phyloP scores from a whole-genome alignment of 2,329 filamentous ascomycete species.

The Clarireedia homoeocarpa region DNA sequence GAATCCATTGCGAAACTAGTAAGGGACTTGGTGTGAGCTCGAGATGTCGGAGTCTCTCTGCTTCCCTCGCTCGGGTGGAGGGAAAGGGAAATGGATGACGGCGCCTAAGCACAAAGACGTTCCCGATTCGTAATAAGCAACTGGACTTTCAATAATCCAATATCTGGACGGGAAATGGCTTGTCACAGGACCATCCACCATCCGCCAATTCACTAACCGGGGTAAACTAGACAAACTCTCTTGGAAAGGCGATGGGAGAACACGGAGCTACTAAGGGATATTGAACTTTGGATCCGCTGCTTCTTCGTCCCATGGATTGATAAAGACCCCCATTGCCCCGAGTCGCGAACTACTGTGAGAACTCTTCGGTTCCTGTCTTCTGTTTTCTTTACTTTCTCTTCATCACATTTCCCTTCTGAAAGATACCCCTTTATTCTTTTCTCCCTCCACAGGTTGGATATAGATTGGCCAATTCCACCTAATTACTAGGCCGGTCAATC shows the following conservation, averaged over 20 bases:
- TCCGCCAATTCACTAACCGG: background rate
- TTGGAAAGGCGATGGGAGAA: background rate
- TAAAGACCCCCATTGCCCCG: background rate
- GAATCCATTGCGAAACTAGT: too few species aligned
- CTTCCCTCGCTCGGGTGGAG: too few species aligned
- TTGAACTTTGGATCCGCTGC: background rate
- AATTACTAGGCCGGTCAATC: too few species aligned
- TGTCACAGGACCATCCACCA: background rate
- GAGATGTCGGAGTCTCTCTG: too few species aligned
- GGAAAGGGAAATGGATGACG: too few species aligned
- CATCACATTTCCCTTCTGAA: background rate
- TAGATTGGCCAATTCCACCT: background rate
- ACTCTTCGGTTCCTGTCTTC: background rate
- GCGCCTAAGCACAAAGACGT: too few species aligned
- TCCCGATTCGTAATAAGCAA: too few species aligned
- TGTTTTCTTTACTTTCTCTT: background rate
- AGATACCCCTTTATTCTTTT: background rate
- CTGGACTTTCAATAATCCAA: too few species aligned
- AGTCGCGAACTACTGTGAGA: background rate
- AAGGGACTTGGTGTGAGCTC: too few species aligned
- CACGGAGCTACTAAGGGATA: background rate
- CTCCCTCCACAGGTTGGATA: background rate
- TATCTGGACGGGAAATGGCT: too few species aligned
- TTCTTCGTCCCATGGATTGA: too few species aligned
- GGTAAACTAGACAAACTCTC: too few species aligned